These are phyloP conservation scores for Ceratocystis variospora DNA, from an alignment of 2,329 filamentous ascomycete species.

Conservation along the genomic window DNA sequence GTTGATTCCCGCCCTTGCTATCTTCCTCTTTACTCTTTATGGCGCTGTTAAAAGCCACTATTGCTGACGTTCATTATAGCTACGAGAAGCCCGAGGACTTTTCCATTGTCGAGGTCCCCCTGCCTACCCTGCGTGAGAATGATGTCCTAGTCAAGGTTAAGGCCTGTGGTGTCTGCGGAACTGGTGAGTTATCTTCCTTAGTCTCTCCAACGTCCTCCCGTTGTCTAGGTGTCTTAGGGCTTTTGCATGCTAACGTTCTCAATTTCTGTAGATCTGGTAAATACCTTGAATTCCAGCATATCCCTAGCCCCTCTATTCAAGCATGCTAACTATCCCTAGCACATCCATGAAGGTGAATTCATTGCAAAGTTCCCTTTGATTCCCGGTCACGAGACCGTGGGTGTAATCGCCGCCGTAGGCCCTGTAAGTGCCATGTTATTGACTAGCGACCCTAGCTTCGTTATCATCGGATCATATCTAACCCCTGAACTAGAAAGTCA, in stretches of 20 bases:
- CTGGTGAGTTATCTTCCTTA: constrained; percentile 29
- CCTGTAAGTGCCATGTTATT: constrained; percentile 24
- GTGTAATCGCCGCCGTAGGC: constrained; percentile 46
- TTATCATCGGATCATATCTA: not conserved
- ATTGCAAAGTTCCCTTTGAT: constrained; percentile 49
- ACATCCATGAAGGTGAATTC: constrained; percentile 58
- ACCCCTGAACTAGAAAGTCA: constrained; percentile 34
- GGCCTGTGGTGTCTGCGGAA: constrained; percentile 50
- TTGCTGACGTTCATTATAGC: constrained; percentile 23
- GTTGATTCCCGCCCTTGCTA: constrained; percentile 22
- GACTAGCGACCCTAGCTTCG: not conserved
- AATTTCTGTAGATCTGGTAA: constrained; percentile 27
- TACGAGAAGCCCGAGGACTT: constrained; percentile 51
- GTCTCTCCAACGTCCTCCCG: not conserved
- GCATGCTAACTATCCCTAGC: constrained; percentile 23
- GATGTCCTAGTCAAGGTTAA: constrained; percentile 54
- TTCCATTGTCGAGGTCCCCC: constrained; percentile 46
- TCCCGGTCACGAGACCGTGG: constrained; percentile 55
- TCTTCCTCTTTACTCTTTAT: not conserved
- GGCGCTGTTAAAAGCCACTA: not conserved
- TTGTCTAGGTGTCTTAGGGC: not conserved
- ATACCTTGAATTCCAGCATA: not conserved
- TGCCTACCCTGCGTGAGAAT: constrained; percentile 45
- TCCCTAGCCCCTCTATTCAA: not conserved
- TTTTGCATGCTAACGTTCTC: constrained; percentile 21